Conservation (phyloP, 768 basidiomycete genomes). For the Phylloporus rhodoxanthus region DNA sequence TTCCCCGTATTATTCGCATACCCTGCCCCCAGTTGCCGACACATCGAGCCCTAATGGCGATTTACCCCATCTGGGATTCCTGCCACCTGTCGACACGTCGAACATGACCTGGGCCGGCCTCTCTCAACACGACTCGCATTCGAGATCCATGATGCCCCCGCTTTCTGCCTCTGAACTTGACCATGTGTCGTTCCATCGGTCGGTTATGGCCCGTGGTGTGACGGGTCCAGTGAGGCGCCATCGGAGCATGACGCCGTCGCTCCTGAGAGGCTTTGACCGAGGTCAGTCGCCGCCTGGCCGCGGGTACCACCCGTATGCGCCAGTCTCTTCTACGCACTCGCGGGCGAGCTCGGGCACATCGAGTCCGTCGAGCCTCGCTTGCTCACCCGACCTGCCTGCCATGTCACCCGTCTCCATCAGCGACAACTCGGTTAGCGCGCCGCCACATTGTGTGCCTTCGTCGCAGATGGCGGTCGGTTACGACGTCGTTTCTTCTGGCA, state of each 20-base stretch:
- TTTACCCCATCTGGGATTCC: constrained; percentile 17
- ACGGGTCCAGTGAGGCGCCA: constrained; percentile 64
- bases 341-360: constrained; percentile 28
- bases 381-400: constrained; percentile 26
- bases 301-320: constrained; percentile 55
- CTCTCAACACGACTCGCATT: constrained; percentile 25
- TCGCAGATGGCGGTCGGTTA: constrained; percentile 19
- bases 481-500: constrained; percentile 21
- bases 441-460: constrained; percentile 20
- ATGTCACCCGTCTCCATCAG: constrained; percentile 16
- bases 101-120: constrained; percentile 23
- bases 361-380: constrained; percentile 26
- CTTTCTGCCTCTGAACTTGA: constrained; percentile 61
- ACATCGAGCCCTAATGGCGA: constrained; percentile 16
- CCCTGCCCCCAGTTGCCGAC: constrained; percentile 12
- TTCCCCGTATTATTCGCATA: constrained; percentile 21
- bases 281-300: constrained; percentile 42
- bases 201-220: constrained; percentile 26
- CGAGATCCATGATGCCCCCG: constrained; percentile 39
- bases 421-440: constrained; percentile 10
- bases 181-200: constrained; percentile 33
- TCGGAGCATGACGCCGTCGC: constrained; percentile 71
- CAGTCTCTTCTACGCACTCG: constrained; percentile 20
- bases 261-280: constrained; percentile 47
- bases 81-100: constrained; percentile 19